phyloP scores from a whole-genome alignment of 2,329 filamentous ascomycete species.

The Diaporthe destruens region DNA sequence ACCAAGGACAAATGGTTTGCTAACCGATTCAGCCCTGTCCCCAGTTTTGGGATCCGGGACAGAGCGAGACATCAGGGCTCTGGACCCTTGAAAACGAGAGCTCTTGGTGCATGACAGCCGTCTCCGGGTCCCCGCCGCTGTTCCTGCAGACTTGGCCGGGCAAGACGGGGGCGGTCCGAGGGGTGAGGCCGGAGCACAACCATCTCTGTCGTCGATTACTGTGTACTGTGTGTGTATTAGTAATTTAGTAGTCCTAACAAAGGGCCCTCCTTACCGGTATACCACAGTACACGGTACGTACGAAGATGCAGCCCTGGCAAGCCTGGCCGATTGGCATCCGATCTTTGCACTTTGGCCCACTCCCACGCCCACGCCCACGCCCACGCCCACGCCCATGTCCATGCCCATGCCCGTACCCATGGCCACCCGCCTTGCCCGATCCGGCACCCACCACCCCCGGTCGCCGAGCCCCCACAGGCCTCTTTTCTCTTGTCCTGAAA shows the following conservation, averaged over 20 bases:
- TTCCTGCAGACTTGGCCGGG: neutral
- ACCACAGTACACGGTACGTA: too few relatives aligned
- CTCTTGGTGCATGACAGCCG: conserved; percentile 13
- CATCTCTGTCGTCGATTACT: too few relatives aligned
- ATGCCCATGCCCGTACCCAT: neutral
- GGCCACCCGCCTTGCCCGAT: conserved; percentile 25
- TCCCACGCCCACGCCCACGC: too few relatives aligned
- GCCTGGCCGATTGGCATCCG: conserved; percentile 19
- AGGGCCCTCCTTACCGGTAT: too few relatives aligned
- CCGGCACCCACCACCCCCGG: conserved; percentile 16
- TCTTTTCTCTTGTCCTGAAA: neutral
- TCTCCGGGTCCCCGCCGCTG: too few relatives aligned
- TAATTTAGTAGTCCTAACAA: too few relatives aligned
- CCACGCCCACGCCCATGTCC: neutral
- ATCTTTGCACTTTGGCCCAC: conserved; percentile 9
- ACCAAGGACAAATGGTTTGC: conserved; percentile 43
- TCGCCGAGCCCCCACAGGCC: conserved; percentile 29
- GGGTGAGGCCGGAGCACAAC: too few relatives aligned
- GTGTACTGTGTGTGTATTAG: too few relatives aligned
- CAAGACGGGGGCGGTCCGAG: neutral
- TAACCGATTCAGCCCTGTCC: conserved; percentile 43
- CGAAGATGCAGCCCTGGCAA: neutral
- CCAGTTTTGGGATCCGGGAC: conserved; percentile 33
- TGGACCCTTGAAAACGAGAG: conserved; percentile 31
- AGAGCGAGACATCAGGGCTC: conserved; percentile 17